Evolutionary conservation across 352 stramenopile genomes (phyloP), one percentile per base, ranked within the genome.

Genomic region (Globisporangium parvum): DNA sequence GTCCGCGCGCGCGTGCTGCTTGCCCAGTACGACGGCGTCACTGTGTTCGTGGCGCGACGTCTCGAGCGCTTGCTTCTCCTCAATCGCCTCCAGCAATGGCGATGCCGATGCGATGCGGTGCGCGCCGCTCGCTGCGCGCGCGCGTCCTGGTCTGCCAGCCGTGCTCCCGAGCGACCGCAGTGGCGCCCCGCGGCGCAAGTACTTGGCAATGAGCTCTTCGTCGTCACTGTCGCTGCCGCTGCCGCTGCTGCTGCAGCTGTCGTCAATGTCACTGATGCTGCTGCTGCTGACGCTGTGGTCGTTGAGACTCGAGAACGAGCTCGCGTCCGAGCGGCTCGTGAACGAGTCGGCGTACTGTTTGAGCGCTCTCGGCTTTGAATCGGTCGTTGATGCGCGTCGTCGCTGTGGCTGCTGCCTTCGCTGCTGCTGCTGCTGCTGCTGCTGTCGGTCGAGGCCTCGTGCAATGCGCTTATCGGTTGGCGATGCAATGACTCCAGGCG

Each of bases 131-230:
- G 35, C 48, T 18, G 15, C 14, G 6, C 9, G n/a, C 8, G 41
- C 53, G 28, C 23, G 24, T 35, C 26, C 26, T 31, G 26, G 26
- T 31, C 42, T 47, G 15, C 33, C 35, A 18, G 15, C 23, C 20
- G 21, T 40, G 23, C 50, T 55, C 21, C 47, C 50, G 33, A 46
- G 33, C 28, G 48, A 41, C 39, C 56, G 53, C 26, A 58, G 41
- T 18, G 57, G 57, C 6, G 39, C 51, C 3, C 57, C 50, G 26
- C 50, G 51, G 0, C 57, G 50, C 57, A 63, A 17, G 20, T 63
- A 63, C 37, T 49, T 57, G 45, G 57, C 45, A n/a, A 63, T 63
- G 12, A 63, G 49, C 35, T 63, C 57, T 31, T 63, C 57, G n/a
- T 51, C 47, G 44, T 63, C 50, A 5, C 37, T 44, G 14, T 18